phyloP scores from a whole-genome alignment of 805 yeast species.

The Monosporozyma yasuniensis region DNA sequence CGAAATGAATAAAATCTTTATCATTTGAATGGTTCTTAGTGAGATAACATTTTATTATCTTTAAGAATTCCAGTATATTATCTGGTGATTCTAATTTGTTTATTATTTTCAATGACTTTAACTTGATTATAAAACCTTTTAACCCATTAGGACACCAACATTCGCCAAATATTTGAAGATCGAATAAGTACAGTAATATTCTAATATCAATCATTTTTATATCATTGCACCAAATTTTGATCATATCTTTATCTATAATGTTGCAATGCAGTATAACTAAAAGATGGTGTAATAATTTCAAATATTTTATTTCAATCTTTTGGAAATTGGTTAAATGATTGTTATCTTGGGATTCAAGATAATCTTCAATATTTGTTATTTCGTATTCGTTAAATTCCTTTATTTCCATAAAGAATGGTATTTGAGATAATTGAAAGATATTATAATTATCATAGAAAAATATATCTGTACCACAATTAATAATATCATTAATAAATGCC shows the following conservation, averaged over 20 bases:
- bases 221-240: constrained; percentile 16
- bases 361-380: constrained; percentile 14
- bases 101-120: constrained; percentile 20
- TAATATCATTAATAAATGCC: constrained; percentile 12
- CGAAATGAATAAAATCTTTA: constrained; percentile 8
- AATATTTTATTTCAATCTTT: constrained; percentile 14
- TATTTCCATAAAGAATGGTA: constrained; percentile 18
- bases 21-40: constrained; percentile 1
- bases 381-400: constrained; percentile 16
- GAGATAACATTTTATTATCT: constrained; percentile 1
- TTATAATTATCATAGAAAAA: constrained; percentile 15
- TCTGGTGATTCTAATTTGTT: constrained; percentile 16
- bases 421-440: constrained; percentile 11
- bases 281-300: constrained; percentile 16
- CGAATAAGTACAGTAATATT: constrained; percentile 21
- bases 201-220: constrained; percentile 19
- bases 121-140: constrained; percentile 11
- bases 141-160: constrained; percentile 27
- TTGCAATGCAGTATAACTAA: constrained; percentile 20
- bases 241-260: constrained; percentile 11
- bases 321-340: constrained; percentile 9
- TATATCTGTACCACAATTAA: constrained; percentile 13
- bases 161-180: constrained; percentile 21
- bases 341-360: constrained; percentile 4
- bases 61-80: constrained; percentile 7